These are phyloP conservation scores for Colletotrichum phormii DNA, from an alignment of 2,329 filamentous ascomycete genomes.

Conservation along the genomic window DNA sequence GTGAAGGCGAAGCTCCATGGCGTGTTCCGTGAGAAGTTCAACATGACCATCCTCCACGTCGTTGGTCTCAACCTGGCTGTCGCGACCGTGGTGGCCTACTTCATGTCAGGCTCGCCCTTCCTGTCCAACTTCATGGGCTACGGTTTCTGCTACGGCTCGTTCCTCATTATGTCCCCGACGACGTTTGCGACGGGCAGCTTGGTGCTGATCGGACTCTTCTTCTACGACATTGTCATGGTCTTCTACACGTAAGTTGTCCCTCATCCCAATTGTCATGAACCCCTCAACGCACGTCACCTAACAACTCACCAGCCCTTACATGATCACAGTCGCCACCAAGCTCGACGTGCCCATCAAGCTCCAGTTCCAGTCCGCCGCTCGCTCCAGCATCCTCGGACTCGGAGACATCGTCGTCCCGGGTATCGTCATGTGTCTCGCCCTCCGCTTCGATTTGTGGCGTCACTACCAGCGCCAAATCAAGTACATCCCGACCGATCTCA, in stretches of 20 bases:
- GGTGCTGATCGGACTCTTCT: conserved; percentile 83
- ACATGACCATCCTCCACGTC: conserved; percentile 68
- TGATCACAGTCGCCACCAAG: conserved; percentile 88
- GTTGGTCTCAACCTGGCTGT: conserved; percentile 67
- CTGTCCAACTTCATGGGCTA: conserved; percentile 90
- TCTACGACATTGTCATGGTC: conserved; percentile 95
- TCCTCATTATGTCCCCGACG: conserved; percentile 88
- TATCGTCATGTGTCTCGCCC: conserved; percentile 86
- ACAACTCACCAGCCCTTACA: conserved; percentile 70
- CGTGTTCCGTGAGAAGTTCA: conserved; percentile 57
- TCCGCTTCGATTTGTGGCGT: conserved; percentile 91
- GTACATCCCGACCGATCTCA: conserved; percentile 52
- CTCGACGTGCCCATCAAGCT: conserved; percentile 95
- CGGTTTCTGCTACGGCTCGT: conserved; percentile 84
- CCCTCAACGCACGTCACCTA: conserved; percentile 37
- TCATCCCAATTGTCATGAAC: background rate
- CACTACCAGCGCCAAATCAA: conserved; percentile 79
- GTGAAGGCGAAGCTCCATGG: conserved; percentile 64
- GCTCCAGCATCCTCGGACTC: conserved; percentile 84
- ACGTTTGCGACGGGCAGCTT: conserved; percentile 85
- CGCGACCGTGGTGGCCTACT: conserved; percentile 70
- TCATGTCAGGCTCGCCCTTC: conserved; percentile 68
- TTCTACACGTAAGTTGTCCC: conserved; percentile 78
- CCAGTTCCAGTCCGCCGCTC: conserved; percentile 76
- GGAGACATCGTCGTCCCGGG: conserved; percentile 96